These are phyloP conservation scores for Escallonia herrerae DNA, from an alignment of 129 eudicot species.

Conservation along the genomic window DNA sequence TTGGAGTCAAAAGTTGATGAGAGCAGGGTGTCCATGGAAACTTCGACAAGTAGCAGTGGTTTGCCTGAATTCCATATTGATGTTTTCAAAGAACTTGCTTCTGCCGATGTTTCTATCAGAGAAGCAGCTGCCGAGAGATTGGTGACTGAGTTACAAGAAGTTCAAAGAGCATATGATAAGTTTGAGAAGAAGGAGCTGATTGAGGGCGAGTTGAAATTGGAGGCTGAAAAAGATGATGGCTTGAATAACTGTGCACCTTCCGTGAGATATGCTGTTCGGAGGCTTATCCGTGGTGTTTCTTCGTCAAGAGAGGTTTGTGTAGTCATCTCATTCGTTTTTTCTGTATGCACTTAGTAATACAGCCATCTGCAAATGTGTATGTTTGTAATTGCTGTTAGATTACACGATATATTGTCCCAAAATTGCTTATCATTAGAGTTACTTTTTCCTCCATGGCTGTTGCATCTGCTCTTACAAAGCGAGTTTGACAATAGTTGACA, in stretches of 20 bases:
- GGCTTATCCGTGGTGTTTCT: constrained; percentile 89
- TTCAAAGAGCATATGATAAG: constrained; percentile 63
- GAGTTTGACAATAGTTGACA: too few relatives aligned
- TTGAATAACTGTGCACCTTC: constrained; percentile 91
- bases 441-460: too few relatives aligned
- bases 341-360: background rate
- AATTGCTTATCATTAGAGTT: too few relatives aligned
- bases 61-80: constrained; percentile 85
- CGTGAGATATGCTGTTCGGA: constrained; percentile 74
- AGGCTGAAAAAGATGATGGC: constrained; percentile 90
- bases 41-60: constrained; percentile 9
- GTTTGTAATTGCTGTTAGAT: background rate
- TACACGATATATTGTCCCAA: too few relatives aligned
- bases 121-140: constrained; percentile 68
- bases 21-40: constrained; percentile 18
- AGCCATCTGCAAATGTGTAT: background rate
- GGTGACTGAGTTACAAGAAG: constrained; percentile 56
- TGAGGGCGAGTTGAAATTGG: constrained; percentile 55
- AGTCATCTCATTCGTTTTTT: background rate
- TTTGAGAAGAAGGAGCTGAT: constrained; percentile 40
- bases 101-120: constrained; percentile 47
- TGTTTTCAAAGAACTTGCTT: constrained; percentile 67
- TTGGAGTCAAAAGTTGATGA: constrained; percentile 15
- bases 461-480: too few relatives aligned
- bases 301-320: constrained; percentile 80